These are phyloP conservation scores for Phytophthora constricta DNA, from an alignment of 352 stramenopile species.

Conservation along the genomic window DNA sequence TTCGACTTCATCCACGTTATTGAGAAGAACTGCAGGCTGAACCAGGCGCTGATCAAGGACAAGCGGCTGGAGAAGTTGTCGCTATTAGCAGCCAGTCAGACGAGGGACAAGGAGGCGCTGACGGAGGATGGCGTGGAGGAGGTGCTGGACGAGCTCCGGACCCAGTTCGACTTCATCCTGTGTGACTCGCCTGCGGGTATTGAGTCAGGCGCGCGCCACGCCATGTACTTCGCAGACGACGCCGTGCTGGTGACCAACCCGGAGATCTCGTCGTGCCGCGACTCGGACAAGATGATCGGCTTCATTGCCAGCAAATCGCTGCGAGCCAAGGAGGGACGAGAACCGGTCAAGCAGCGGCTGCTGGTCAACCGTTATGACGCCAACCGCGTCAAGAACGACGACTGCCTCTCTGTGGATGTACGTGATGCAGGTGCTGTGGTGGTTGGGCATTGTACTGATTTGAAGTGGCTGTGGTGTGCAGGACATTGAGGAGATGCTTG, in stretches of 20 bases:
- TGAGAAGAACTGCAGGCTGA: slow-evolving; percentile 89
- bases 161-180: slow-evolving; percentile 91
- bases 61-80: slow-evolving; percentile 87
- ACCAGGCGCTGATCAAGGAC: slow-evolving; percentile 92
- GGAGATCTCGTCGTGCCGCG: slow-evolving; percentile 91
- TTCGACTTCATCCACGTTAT: slow-evolving; percentile 96
- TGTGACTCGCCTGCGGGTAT: slow-evolving; percentile 92
- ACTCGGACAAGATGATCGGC: slow-evolving; percentile 97
- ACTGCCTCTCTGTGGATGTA: slow-evolving; percentile 89
- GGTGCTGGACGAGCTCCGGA: slow-evolving; percentile 83
- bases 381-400: slow-evolving; percentile 88
- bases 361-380: slow-evolving; percentile 94
- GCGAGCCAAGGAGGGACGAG: slow-evolving; percentile 77
- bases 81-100: slow-evolving; percentile 91
- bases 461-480: slow-evolving; percentile 14
- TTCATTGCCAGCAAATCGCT: slow-evolving; percentile 93
- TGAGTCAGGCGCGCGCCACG: slow-evolving; percentile 88
- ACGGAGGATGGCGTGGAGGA: slow-evolving; percentile 89
- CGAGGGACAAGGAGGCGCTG: slow-evolving; percentile 90
- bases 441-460: not conserved
- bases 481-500: slow-evolving; percentile 94
- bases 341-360: slow-evolving; percentile 82
- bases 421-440: slow-evolving; percentile 2
- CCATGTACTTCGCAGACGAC: slow-evolving; percentile 95
- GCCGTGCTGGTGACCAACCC: slow-evolving; percentile 95